A percentile compares a stretch with the other conserved stretches of the same genome.
Conservation (phyloP, 1,284 basidiomycete species). For the Apiotrichum sp. region DNA sequence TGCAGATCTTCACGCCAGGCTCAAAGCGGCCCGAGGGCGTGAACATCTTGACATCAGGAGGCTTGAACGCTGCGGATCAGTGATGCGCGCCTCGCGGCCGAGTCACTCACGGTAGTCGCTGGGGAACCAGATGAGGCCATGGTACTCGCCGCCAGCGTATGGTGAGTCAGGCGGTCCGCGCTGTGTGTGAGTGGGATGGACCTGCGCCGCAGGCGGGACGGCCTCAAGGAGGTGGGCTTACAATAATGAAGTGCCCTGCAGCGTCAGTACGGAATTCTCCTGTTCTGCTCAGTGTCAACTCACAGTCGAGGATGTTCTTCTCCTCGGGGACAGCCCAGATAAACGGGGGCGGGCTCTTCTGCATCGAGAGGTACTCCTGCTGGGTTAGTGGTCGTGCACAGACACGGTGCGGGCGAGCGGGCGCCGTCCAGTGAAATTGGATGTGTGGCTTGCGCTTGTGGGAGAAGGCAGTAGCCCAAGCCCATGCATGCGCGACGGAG, state of each 20-base stretch:
- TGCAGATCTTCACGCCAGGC: slow-evolving; percentile 90
- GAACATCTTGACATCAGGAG: slow-evolving; percentile 95
- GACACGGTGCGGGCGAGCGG: too few relatives aligned
- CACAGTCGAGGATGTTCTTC: slow-evolving; percentile 75
- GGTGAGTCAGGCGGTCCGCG: slow-evolving; percentile 89
- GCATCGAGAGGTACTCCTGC: slow-evolving; percentile 90
- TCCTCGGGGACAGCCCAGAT: slow-evolving; percentile 90
- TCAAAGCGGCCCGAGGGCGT: slow-evolving; percentile 91
- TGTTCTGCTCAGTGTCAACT: slow-evolving; percentile 56
- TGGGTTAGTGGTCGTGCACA: slow-evolving; percentile 16
- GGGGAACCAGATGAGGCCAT: slow-evolving; percentile 68
- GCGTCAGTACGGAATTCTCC: slow-evolving; percentile 37
- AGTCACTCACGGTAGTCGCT: slow-evolving; percentile 67
- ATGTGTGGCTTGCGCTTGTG: background rate
- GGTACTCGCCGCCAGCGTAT: slow-evolving; percentile 87
- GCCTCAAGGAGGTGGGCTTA: slow-evolving; percentile 41
- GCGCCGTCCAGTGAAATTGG: background rate
- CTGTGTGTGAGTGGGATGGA: slow-evolving; percentile 48
- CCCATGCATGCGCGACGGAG: too few relatives aligned
- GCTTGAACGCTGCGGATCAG: slow-evolving; percentile 63
- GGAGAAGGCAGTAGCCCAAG: background rate
- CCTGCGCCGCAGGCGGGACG: too few relatives aligned
- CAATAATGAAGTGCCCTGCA: slow-evolving; percentile 85
- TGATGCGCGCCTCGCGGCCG: background rate
- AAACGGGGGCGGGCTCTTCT: slow-evolving; percentile 86